Evolutionary conservation across 2,329 filamentous ascomycete genomes (phyloP).

Genomic region (Aspergillus oerlinghausenensis): DNA sequence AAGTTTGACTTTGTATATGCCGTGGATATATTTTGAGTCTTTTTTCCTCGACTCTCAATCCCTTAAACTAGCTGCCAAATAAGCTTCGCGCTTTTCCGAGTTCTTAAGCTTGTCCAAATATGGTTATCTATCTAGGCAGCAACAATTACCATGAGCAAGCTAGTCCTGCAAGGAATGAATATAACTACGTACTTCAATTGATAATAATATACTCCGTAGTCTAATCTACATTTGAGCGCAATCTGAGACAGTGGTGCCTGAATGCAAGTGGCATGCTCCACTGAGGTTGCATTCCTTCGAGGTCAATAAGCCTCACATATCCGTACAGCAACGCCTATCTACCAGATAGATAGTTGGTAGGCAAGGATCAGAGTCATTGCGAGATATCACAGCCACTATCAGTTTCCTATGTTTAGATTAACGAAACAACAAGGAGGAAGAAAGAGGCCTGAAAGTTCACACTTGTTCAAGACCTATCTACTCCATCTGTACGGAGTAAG

Average conservation of each 20-base stretch:
- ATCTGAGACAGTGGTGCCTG: neutral
- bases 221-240: neutral
- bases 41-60: too few relatives aligned
- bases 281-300: neutral
- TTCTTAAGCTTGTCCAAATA: neutral
- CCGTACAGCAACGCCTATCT: too few relatives aligned
- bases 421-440: too few relatives aligned
- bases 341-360: neutral
- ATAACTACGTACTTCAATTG: too few relatives aligned
- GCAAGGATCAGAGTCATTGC: neutral
- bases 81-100: neutral
- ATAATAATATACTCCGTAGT: neutral
- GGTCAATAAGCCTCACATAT: too few relatives aligned
- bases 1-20: too few relatives aligned
- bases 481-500: too few relatives aligned
- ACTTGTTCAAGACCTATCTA: too few relatives aligned
- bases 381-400: too few relatives aligned
- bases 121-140: neutral
- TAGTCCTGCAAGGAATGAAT: neutral
- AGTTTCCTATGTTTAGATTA: too few relatives aligned
- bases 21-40: too few relatives aligned
- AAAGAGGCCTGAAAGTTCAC: too few relatives aligned
- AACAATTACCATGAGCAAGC: neutral
- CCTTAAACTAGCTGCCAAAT: neutral
- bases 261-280: neutral